Conservation (phyloP, 148 eudicot genomes). For the Pouteria glomerata region DNA sequence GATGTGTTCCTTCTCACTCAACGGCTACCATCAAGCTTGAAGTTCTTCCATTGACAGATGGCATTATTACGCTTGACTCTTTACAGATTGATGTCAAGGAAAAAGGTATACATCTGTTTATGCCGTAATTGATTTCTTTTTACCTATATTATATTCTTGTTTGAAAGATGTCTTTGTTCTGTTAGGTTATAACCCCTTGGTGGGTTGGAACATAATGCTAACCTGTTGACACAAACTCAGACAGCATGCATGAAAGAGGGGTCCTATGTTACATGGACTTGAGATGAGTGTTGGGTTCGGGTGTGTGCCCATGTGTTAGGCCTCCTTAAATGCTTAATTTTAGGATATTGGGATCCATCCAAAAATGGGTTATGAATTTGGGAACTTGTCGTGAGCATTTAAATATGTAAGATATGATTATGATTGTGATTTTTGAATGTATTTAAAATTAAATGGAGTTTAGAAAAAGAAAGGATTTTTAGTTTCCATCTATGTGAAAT, state of each 20-base stretch:
- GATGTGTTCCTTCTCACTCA: conserved; percentile 89
- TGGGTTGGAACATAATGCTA: not conserved
- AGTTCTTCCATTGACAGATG: conserved; percentile 90
- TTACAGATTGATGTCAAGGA: conserved; percentile 76
- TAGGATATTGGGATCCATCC: too few species aligned
- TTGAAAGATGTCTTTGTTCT: not conserved
- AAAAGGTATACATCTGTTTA: conserved; percentile 55
- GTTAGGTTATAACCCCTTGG: not conserved
- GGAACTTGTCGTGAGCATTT: too few species aligned
- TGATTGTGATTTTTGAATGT: too few species aligned
- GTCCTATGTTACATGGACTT: too few species aligned
- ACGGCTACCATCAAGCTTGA: conserved; percentile 91
- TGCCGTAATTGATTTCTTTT: not conserved
- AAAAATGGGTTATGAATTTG: too few species aligned
- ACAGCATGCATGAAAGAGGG: not conserved
- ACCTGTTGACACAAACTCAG: not conserved
- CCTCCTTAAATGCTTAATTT: too few species aligned
- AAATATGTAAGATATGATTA: too few species aligned
- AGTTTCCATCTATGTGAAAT: too few species aligned
- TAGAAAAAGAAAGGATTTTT: too few species aligned
- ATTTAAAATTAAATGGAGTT: too few species aligned
- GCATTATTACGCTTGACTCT: conserved; percentile 91
- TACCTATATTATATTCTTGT: not conserved
- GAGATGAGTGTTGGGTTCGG: too few species aligned
- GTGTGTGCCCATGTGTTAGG: too few species aligned